Evolutionary conservation across 2,329 filamentous ascomycete genomes (phyloP).

Genomic region (Ophiognomonia clavigignenti-juglandacearum): DNA sequence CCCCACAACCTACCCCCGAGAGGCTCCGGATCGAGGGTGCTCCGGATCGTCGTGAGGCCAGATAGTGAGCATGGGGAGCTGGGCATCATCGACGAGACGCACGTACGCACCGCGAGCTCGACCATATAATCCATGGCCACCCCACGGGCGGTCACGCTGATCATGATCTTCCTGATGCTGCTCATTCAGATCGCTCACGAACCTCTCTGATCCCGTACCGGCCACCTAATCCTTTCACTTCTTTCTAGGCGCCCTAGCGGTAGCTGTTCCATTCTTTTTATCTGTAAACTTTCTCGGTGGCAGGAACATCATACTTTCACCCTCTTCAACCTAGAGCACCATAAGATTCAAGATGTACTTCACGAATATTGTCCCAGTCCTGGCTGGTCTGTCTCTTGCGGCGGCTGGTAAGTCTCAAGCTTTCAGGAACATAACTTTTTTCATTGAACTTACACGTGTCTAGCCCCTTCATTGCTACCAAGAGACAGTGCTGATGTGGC

Average conservation of each 20-base stretch:
- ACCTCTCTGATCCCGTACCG: slow-evolving; percentile 1
- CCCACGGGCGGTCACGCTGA: slow-evolving; percentile 4
- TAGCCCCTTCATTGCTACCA: slow-evolving; percentile 22
- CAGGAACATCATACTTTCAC: slow-evolving; percentile 2
- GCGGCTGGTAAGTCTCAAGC: slow-evolving; percentile 22
- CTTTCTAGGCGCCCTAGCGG: slow-evolving; percentile 14
- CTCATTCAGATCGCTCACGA: slow-evolving; percentile 5
- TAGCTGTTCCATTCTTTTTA: slow-evolving; percentile 13
- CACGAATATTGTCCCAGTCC: slow-evolving; percentile 22
- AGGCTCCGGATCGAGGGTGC: too few species aligned
- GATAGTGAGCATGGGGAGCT: too few species aligned
- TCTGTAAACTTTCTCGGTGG: slow-evolving; percentile 6
- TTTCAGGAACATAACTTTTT: not conserved
- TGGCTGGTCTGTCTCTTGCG: slow-evolving; percentile 25
- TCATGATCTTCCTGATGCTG: slow-evolving; percentile 15
- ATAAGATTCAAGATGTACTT: slow-evolving; percentile 24
- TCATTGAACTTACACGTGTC: slow-evolving; percentile 9
- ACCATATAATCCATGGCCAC: slow-evolving; percentile 7
- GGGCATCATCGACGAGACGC: too few species aligned
- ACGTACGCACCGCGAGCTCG: too few species aligned
- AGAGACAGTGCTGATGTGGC: slow-evolving; percentile 17
- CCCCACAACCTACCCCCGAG: too few species aligned
- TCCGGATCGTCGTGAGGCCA: too few species aligned
- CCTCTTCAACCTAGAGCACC: too few species aligned
- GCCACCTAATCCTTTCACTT: not conserved